Percentiles rank a stretch among this genome's conserved stretches.
These are phyloP conservation scores for Rhododendron williamsianum DNA, from an alignment of 148 eudicot species.

Conservation along the genomic window DNA sequence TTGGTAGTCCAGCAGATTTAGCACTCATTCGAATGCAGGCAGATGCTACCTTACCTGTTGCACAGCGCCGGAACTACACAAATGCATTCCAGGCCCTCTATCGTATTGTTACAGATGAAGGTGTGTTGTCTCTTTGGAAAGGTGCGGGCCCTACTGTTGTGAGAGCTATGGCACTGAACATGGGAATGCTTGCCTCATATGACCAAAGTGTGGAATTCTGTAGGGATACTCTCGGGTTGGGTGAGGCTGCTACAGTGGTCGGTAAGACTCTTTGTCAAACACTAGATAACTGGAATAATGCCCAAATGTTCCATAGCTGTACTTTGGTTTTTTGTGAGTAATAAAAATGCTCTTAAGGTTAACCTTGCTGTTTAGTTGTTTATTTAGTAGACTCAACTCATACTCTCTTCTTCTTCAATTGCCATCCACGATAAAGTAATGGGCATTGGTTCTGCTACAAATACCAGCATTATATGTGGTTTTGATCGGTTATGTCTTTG, in stretches of 20 bases:
- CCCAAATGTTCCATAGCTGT: neutral
- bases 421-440: neutral
- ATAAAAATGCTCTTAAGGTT: neutral
- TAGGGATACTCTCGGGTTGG: constrained; percentile 65
- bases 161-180: constrained; percentile 95
- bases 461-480: neutral
- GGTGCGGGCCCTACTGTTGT: constrained; percentile 95
- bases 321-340: neutral
- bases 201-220: constrained; percentile 90
- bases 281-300: neutral
- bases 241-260: constrained; percentile 71
- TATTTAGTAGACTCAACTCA: neutral
- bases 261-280: constrained; percentile 37
- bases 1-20: constrained; percentile 94
- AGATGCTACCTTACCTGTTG: constrained; percentile 81
- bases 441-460: neutral
- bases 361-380: neutral
- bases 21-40: constrained; percentile 98
- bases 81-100: constrained; percentile 84
- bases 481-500: neutral
- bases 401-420: neutral
- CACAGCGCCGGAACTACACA: constrained; percentile 79
- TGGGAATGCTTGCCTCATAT: constrained; percentile 99
- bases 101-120: constrained; percentile 78
- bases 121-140: constrained; percentile 82